Evolutionary conservation across 2,329 filamentous ascomycete species (phyloP).

Genomic region (Dothistroma pini): DNA sequence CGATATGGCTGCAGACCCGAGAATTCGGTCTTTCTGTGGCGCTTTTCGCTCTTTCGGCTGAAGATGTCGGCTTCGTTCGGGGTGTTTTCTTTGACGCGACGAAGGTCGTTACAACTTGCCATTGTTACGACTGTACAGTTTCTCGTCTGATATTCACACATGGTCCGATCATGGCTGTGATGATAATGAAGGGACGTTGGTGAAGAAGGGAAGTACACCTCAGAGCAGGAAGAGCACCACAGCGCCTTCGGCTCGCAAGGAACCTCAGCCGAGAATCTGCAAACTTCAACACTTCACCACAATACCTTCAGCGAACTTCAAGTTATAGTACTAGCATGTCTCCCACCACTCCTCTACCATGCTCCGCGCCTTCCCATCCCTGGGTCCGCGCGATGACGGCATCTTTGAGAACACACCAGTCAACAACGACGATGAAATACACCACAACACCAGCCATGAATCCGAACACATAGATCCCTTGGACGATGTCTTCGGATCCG

Average conservation of each 20-base stretch:
- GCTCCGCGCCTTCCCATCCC: constrained; percentile 30
- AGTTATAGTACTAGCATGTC: not conserved
- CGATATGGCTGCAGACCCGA: not conserved
- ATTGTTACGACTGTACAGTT: not conserved
- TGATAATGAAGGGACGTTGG: not conserved
- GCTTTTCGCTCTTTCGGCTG: not conserved
- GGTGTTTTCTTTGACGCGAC: not conserved
- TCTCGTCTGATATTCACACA: not conserved
- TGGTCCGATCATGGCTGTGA: not conserved
- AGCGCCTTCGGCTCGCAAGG: not conserved
- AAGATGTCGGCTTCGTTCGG: not conserved
- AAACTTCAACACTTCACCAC: not conserved
- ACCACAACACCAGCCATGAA: constrained; percentile 6
- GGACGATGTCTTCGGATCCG: constrained; percentile 48
- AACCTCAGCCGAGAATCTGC: not conserved
- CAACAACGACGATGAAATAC: not conserved
- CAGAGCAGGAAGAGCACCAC: not conserved
- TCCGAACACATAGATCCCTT: constrained; percentile 28
- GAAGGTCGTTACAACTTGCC: not conserved
- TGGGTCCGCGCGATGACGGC: constrained; percentile 14
- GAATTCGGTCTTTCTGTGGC: not conserved
- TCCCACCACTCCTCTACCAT: constrained; percentile 12
- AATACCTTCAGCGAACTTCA: not conserved
- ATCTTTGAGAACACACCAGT: constrained; percentile 23
- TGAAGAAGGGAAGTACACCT: too few species aligned